These are phyloP conservation scores for Ophiocordyceps camponoti-floridani DNA, from an alignment of 2,329 filamentous ascomycete species.

Conservation along the genomic window DNA sequence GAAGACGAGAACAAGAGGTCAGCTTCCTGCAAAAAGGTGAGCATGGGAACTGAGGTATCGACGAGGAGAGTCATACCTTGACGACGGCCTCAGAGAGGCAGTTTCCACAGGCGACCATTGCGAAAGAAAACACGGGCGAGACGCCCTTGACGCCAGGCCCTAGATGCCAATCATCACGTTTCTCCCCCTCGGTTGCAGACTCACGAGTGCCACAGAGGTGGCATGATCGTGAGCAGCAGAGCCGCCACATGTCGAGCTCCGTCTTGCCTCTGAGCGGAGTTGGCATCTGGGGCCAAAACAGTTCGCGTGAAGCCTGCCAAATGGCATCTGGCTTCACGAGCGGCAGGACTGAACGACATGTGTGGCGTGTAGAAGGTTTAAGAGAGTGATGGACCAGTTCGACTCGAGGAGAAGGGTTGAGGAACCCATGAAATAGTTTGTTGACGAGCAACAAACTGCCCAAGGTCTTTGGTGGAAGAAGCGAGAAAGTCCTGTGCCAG, in stretches of 20 bases:
- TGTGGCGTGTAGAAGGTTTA: conserved; percentile 3
- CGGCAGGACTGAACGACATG: conserved; percentile 5
- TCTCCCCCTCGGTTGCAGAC: conserved; percentile 6
- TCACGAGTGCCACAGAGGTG: conserved; percentile 43
- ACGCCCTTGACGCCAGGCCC: conserved; percentile 45
- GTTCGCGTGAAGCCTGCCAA: conserved; percentile 52
- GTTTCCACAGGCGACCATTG: conserved; percentile 42
- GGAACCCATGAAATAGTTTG: conserved; percentile 44
- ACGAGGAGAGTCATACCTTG: conserved; percentile 35
- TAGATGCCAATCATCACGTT: conserved; percentile 30
- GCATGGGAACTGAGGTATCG: neutral
- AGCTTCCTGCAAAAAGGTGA: conserved; percentile 37
- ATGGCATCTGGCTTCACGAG: conserved; percentile 41
- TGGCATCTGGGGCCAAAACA: conserved; percentile 49
- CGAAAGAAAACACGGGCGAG: conserved; percentile 54
- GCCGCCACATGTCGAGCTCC: conserved; percentile 62
- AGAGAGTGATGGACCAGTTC: conserved; percentile 5
- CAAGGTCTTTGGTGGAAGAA: conserved; percentile 43
- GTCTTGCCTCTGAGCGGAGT: conserved; percentile 44
- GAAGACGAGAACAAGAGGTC: conserved; percentile 46
- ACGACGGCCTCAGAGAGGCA: conserved; percentile 44
- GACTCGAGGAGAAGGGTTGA: conserved; percentile 27
- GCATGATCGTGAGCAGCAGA: conserved; percentile 45
- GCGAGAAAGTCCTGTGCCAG: conserved; percentile 55
- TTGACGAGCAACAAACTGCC: conserved; percentile 50